phyloP scores from a whole-genome alignment of 805 yeast species.

The Candida quercuum region DNA sequence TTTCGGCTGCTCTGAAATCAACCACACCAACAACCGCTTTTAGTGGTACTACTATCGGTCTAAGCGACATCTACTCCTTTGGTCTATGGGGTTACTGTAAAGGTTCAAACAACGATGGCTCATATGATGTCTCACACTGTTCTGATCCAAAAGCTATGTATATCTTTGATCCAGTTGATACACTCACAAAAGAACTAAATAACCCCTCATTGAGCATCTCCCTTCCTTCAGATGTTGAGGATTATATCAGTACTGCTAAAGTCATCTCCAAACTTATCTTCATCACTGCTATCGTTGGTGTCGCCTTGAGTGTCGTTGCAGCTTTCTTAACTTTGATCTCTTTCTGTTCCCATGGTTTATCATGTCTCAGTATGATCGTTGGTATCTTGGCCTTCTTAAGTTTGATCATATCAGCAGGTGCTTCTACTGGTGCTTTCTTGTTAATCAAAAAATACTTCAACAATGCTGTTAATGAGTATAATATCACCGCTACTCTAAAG shows the following conservation, averaged over 20 bases:
- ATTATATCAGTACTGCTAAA: conserved; percentile 40
- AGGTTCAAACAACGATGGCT: conserved; percentile 26
- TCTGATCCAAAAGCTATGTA: conserved; percentile 49
- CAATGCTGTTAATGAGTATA: conserved; percentile 39
- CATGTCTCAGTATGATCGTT: conserved; percentile 39
- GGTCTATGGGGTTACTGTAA: conserved; percentile 66
- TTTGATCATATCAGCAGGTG: conserved; percentile 41
- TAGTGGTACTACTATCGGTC: conserved; percentile 24
- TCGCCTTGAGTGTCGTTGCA: conserved; percentile 37
- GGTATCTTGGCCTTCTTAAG: conserved; percentile 35
- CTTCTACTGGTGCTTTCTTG: conserved; percentile 58
- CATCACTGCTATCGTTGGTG: conserved; percentile 44
- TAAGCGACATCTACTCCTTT: conserved; percentile 44
- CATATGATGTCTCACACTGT: conserved; percentile 41
- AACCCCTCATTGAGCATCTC: conserved; percentile 20
- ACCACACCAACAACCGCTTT: conserved; percentile 10
- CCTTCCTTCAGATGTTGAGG: conserved; percentile 50
- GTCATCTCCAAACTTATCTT: conserved; percentile 54
- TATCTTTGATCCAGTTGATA: conserved; percentile 46
- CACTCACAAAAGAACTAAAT: conserved; percentile 21
- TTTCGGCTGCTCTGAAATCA: conserved; percentile 1
- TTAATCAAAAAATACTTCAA: conserved; percentile 48
- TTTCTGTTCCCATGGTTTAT: conserved; percentile 40
- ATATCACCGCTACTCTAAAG: conserved; percentile 49
- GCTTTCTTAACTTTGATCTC: conserved; percentile 40